Evolutionary conservation across 1,139 yeast species (phyloP).

Genomic region (Trichomonascaceae sp.): DNA sequence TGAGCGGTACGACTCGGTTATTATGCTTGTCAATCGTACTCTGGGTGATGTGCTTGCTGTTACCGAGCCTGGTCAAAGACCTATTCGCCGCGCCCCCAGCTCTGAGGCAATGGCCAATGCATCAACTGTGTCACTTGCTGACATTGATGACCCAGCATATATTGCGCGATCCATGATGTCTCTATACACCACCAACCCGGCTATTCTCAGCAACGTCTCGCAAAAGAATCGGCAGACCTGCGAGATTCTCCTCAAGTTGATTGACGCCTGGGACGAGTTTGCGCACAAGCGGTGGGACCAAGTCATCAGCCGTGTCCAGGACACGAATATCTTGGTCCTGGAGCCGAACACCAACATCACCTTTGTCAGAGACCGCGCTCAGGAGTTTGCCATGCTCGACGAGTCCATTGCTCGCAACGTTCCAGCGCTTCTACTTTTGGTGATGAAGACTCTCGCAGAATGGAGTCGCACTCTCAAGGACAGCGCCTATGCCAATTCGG

Average conservation of each 20-base stretch:
- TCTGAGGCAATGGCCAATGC: constrained; percentile 17
- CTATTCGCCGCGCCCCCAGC: constrained; percentile 28
- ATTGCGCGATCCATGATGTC: constrained; percentile 29
- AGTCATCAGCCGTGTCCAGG: constrained; percentile 42
- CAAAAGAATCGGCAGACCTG: constrained; percentile 40
- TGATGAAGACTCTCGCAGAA: constrained; percentile 66
- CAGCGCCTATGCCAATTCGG: constrained; percentile 36
- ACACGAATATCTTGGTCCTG: constrained; percentile 56
- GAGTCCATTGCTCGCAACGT: constrained; percentile 66
- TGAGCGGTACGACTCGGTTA: constrained; percentile 81
- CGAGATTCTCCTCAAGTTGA: constrained; percentile 48
- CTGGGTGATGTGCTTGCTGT: constrained; percentile 70
- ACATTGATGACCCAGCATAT: constrained; percentile 28
- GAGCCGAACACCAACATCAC: constrained; percentile 33
- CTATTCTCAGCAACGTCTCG: constrained; percentile 21
- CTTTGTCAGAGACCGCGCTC: constrained; percentile 40
- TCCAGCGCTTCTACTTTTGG: constrained; percentile 67
- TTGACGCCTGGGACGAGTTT: constrained; percentile 52
- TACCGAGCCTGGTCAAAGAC: constrained; percentile 58
- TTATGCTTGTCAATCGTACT: constrained; percentile 58
- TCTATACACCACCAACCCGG: constrained; percentile 24
- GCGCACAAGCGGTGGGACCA: constrained; percentile 47
- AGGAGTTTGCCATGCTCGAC: constrained; percentile 47
- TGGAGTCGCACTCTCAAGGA: constrained; percentile 38
- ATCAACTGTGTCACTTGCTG: too few species aligned